These are phyloP conservation scores for Pyrenula massariospora DNA, from an alignment of 495 filamentous ascomycete genomes.

Conservation along the genomic window DNA sequence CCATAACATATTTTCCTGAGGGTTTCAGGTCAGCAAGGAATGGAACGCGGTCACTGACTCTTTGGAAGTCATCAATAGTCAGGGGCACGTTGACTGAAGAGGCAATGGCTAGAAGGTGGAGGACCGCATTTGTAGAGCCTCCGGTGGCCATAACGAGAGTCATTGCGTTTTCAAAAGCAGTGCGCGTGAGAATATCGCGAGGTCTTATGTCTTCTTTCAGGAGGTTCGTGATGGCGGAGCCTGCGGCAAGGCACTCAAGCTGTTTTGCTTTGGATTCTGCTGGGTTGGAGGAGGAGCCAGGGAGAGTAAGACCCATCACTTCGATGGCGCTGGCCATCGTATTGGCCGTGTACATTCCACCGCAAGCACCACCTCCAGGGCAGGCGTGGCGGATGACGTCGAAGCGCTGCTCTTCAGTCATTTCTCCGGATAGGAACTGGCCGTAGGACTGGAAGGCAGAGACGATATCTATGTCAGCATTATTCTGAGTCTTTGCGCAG, in stretches of 20 bases:
- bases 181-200: conserved; percentile 76
- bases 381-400: conserved; percentile 95
- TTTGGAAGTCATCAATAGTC: conserved; percentile 95
- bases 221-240: conserved; percentile 75
- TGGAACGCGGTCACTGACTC: conserved; percentile 79
- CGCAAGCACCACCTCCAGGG: conserved; percentile 86
- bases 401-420: conserved; percentile 78
- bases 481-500: conserved; percentile 57
- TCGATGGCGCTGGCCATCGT: conserved; percentile 98
- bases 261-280: conserved; percentile 80
- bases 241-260: conserved; percentile 73
- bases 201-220: conserved; percentile 83
- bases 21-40: conserved; percentile 96
- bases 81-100: conserved; percentile 88
- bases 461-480: conserved; percentile 81
- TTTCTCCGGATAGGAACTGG: conserved; percentile 84
- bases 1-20: conserved; percentile 93
- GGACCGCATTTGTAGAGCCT: conserved; percentile 92
- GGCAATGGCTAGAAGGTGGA: conserved; percentile 94
- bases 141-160: conserved; percentile 88
- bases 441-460: conserved; percentile 98
- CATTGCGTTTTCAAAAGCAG: conserved; percentile 97
- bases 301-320: conserved; percentile 87
- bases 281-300: conserved; percentile 85
- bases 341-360: conserved; percentile 99